Base-by-base conservation (phyloP, 805 yeast genomes). In the Yamadazyma philogaea region DNA sequence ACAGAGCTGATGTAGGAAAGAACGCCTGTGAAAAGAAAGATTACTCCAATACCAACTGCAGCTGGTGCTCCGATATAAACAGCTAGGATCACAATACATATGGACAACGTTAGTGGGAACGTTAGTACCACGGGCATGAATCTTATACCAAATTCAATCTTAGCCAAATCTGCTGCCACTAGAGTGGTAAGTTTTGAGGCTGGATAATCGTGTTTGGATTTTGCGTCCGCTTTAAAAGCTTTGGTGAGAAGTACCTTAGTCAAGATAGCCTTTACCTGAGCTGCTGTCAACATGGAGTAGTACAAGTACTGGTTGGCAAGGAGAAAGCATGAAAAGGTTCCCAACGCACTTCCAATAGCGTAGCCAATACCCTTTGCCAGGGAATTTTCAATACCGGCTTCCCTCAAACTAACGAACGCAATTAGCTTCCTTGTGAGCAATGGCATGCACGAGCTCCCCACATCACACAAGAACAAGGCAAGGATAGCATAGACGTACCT, bases 81-180 rank as follows among this genome's bases (percentile, higher is more conserved):
- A 30, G 83, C 65, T 30, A 89, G 70, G 18, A 88, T 66, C 1
- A 77, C 85, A 32, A 85, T 68, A 20, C 84, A 74, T 47, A 85
- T 78, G 2, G 73, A 73, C 35, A 86, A 60, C 1, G 86, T 73
- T 3, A 84, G 65, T 0, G 90, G 88, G 56, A 85, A 77, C 10
- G 80, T 68, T 51, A 82, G 59, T 14, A 80, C 55, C 52, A 81
- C 77, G 3, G 85, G 85, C 52, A 80, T 78, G 48, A 80, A 82
- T 3, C 77, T 77, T n/a, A 81, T 61, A 4, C 88, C 88, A 47
- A 85, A 72, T 59, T 87, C 95, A 26, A 89, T 73, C 54, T 95
- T 78, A 11, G 90, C 77, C 30, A 88, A 68, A 57, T 89, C 96
- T 2, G 95, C 81, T 47, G 91, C 84, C 54, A 88, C 75, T 55